These are phyloP conservation scores for Talaromyces sp. DNA, from an alignment of 2,329 filamentous ascomycete species.

Conservation along the genomic window DNA sequence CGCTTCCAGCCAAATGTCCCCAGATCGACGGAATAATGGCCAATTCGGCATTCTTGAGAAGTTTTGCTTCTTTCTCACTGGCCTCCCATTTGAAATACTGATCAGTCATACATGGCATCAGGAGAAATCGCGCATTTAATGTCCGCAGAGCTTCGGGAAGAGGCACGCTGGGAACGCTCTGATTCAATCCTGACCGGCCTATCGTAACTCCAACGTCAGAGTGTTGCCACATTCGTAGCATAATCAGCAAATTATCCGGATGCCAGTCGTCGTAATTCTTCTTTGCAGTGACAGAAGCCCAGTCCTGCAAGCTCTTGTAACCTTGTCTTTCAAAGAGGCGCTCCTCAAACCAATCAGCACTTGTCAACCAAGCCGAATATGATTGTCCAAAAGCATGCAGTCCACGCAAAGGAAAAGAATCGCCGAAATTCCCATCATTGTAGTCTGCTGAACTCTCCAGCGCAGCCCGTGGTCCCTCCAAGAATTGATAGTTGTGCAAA, in stretches of 20 bases:
- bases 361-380: conserved; percentile 47
- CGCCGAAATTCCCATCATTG: conserved; percentile 18
- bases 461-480: conserved; percentile 44
- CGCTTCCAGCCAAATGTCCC: conserved; percentile 29
- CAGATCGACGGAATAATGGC: conserved; percentile 28
- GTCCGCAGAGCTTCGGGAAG: conserved; percentile 18
- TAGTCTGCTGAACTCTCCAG: conserved; percentile 41
- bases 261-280: conserved; percentile 38
- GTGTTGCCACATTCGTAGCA: conserved; percentile 44
- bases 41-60: conserved; percentile 13
- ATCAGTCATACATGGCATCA: conserved; percentile 35
- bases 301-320: too few species aligned
- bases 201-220: conserved; percentile 29
- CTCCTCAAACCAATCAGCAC: conserved; percentile 43
- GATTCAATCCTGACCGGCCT: conserved; percentile 3
- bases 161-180: not conserved
- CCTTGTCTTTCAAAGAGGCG: too few species aligned
- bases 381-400: conserved; percentile 43
- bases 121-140: conserved; percentile 23
- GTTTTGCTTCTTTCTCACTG: conserved; percentile 15
- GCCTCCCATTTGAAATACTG: conserved; percentile 33
- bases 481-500: conserved; percentile 45
- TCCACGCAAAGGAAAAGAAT: conserved; percentile 26
- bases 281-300: too few species aligned
- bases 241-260: conserved; percentile 40